Base-by-base conservation (phyloP, 345 rosid genomes). In the Linum tenue region DNA sequence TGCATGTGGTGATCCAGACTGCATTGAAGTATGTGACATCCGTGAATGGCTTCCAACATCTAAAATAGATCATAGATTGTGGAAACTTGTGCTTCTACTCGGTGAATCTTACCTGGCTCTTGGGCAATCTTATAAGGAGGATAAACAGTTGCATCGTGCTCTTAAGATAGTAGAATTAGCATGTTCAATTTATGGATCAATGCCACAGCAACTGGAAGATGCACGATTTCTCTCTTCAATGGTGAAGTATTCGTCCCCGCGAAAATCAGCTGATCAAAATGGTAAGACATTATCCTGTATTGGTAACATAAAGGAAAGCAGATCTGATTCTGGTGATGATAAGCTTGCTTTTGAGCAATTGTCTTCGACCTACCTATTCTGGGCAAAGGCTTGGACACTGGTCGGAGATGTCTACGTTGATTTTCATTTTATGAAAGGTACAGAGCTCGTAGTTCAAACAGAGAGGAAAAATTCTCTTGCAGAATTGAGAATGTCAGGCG, bases 1-100 rank as follows among this genome's bases (percentile, higher is more conserved):
- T 76, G 79, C 88, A 38, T 92, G 98, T 77, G 98, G 97, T 78
- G 96, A 92, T 83, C 69, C 88, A 59, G 98, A 92, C 69, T 92
- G 98, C 79, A 90, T 92, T 72, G 97, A 90, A 81, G 89, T 92
- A 67, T 92, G 97, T 72, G 98, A 92, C 73, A 88, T 92, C 68
- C 82, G 88, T 59, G 88, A 90, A 66, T 92, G 98, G 98, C 86
- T 92, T 58, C 96, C 96, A 66, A 90, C 85, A 50, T 90, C 96
- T 37, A 85, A 88, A 68, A 68, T 92, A 73, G 96, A 92, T 72
- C 78, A 85, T 69, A 92, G 81, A 70, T 53, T 86, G 78, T 92
- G 98, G 98, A 92, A 88, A 56, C 97, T 92, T n/a, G 91, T 92
- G 73, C 86, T 90, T 65, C 85, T 92, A 70, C 98, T 92, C 9